Base-by-base conservation (phyloP, 1,139 yeast species). In the Yamadazyma diospyri region DNA sequence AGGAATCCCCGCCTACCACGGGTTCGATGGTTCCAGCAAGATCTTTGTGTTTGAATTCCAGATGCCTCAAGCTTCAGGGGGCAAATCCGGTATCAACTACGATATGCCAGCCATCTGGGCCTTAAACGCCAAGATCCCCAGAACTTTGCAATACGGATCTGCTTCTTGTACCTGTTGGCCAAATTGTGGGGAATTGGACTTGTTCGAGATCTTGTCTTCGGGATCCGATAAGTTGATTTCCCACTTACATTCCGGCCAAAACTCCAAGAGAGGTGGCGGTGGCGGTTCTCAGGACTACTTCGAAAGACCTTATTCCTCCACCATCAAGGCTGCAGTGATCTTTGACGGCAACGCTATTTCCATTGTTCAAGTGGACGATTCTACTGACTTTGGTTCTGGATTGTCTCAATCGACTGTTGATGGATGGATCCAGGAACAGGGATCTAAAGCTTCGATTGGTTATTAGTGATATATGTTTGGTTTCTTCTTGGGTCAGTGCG, bases 241-340 rank as follows among this genome's bases (percentile, higher is more conserved):
- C 41, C 95, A 89, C 56, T 65, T 92, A 51, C 98, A 92, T 67
- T 78, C 76, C 53, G 87, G 86, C 52, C 96, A 88, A 72, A 22
- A 78, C 46, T 47, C 69, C 30, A 42, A 63, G 29, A 47, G 51
- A 36, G 47, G 44, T 34, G 82, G 81, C 56, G 95, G 95, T 54
- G 94, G 94, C 59, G 96, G 95, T 54, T 72, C 95, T 41, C 70
- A 79, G 48, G 94, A 88, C 64, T 88, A 80, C 74, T 86, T 92
- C 57, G 54, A 61, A 16, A 85, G 98, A 73, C 97, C 97, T 52
- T 74, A 82, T 31, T 55, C 67, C 42, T 73, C 78, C 14, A 69
- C 94, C 33, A 68, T 89, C 72, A 87, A 84, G 69, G 97, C 94
- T 49, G 97, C 96, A 44, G 96, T 78, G 42, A 67, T 89, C 48